Evolutionary conservation across 2,329 filamentous ascomycete species (phyloP), one percentile per base, ranked within the genome.

Genomic region (Phialophora chinensis): DNA sequence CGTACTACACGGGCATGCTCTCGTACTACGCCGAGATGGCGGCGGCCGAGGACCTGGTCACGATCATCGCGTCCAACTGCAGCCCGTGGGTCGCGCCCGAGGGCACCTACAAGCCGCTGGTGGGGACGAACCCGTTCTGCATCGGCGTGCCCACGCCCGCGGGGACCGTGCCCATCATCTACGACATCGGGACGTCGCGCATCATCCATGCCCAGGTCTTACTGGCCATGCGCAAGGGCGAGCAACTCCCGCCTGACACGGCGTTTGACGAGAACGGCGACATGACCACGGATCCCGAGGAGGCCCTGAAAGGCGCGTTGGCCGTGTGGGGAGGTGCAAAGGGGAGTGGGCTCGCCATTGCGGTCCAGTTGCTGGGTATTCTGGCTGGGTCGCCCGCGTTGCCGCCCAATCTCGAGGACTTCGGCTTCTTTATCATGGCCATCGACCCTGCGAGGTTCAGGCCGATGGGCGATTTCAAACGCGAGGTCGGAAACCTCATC

Each of bases 1-100:
- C 63, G 6, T 68, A 63, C 55, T 68, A 68, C 33, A 68, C 62
- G 8, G 66, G 66, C 3, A 68, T 65, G 62, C 49, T 68, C 4
- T 62, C 62, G 6, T 68, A 68, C 59, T 68, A 65, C 27, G 63
- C 66, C 23, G 66, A 68, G 50, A 68, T 68, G 66, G 62, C 62
- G 7, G 55, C 66, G 7, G 49, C 57, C 4, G 59, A 59, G 33
- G 63, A 68, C 54, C 59, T 68, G 10, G 63, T 68, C 27, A 58
- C 58, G 8, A 60, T 68, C 66, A 65, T 68, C 29, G 66, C 66
- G 14, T 62, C 62, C 5, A 68, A 66, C 38, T 63, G 53, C 50
- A 63, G 58, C 3, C 58, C 66, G 4, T 68, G 63, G 63, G 66
- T 68, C 1, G 66, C 66, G 7, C 66, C 66, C 5, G 42, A 68